Evolutionary conservation across 1,284 basidiomycete genomes (phyloP), one percentile per base, ranked within the genome.

Genomic region (Leccinum pallidistipes): DNA sequence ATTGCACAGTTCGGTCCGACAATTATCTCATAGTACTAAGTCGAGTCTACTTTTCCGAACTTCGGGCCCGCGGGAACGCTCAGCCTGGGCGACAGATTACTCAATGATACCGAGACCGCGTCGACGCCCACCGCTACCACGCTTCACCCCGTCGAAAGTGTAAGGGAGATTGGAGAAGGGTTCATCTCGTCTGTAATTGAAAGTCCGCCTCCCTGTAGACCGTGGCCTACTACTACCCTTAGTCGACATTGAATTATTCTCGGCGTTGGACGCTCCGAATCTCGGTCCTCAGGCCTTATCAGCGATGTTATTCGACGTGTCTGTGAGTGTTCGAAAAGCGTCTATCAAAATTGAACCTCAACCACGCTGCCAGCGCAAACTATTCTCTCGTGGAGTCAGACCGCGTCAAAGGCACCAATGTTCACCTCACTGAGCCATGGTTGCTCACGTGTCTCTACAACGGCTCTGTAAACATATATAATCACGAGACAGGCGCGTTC

Each of bases 401-500:
- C 78, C 90, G 97, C 71, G 97, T 99, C 78, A 99, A 99, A 80
- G 91, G 92, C 65, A 91, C 98, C 72, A 95, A 97, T 78, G 98
- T 98, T 74, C 97, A 99, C 74, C 95, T 95, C 14, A 96, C 95
- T 32, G 96, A 99, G 77, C 96, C 97, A 58, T 92, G 90, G 89
- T 79, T 91, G 24, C 80, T 92, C 60, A 82, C 88, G 7, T 95
- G 93, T 61, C 86, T 97, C 43, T 96, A 97, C 80, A 98, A 98
- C 67, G 97, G 97, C 70, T 87, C 92, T 38, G 97, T 98, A 68
- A 94, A 96, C 83, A 97, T 99, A 74, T 98, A 97, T 83, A 97
- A 98, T 80, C 90, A 94, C 75, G 94, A 97, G 68, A 97, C 97
- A 0, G 95, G 95, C 63, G 91, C 90, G 3, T 80, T 98, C 64